A percentile compares a stretch with the other conserved stretches of the same genome.
Conservation (phyloP, 2,329 filamentous ascomycete genomes). For the Xylaria sp. region DNA sequence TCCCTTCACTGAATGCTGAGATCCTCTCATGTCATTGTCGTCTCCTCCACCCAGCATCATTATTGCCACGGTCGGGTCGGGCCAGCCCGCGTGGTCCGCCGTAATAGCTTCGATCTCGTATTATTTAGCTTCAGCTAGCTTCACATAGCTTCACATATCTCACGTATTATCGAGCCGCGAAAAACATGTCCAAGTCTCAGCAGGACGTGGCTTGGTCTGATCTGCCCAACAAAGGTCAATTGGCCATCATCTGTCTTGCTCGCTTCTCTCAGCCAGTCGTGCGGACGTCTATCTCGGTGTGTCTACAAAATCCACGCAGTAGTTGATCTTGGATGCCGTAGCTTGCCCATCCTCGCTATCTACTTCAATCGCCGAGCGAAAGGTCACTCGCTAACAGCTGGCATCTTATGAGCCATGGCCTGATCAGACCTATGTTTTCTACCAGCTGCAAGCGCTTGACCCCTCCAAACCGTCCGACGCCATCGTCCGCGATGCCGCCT, state of each 20-base stretch:
- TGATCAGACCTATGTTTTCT: constrained; percentile 33
- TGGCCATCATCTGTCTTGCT: constrained; percentile 26
- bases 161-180: background rate
- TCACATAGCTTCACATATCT: background rate
- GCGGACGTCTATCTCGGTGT: constrained; percentile 32
- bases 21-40: constrained; percentile 5
- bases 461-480: constrained; percentile 26
- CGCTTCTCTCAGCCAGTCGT: constrained; percentile 33
- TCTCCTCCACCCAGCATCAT: background rate
- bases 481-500: constrained; percentile 32
- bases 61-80: constrained; percentile 6
- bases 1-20: background rate
- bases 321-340: no score
- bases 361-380: no score
- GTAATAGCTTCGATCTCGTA: background rate
- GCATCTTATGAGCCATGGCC: constrained; percentile 5
- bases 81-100: background rate
- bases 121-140: background rate
- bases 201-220: constrained; percentile 28
- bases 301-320: background rate
- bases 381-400: constrained; percentile 5
- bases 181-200: constrained; percentile 19
- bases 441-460: constrained; percentile 30
- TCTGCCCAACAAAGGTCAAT: constrained; percentile 31
- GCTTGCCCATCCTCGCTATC: no score